Conservation (phyloP, 1,284 basidiomycete genomes). For the Cystobasidium slooffiae region DNA sequence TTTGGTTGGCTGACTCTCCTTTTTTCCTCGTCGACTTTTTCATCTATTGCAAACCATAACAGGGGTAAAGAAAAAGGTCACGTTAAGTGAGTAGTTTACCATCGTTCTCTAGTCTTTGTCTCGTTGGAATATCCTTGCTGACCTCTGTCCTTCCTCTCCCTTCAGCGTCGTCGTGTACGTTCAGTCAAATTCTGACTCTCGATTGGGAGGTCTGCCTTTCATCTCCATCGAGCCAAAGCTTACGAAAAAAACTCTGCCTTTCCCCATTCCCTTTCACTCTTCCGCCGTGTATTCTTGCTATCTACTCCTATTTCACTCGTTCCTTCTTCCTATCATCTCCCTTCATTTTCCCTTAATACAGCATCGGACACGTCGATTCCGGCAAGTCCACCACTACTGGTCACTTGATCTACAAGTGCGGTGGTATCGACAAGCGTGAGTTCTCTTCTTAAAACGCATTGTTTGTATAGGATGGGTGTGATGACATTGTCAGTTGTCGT, state of each 20-base stretch:
- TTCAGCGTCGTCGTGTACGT: conserved; percentile 44
- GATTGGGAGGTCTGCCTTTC: not conserved
- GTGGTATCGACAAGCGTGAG: conserved; percentile 99
- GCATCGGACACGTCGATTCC: conserved; percentile 45
- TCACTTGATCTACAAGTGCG: conserved; percentile 99
- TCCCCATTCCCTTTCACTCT: not conserved
- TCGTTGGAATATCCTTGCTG: not conserved
- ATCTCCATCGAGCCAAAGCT: conserved; percentile 10
- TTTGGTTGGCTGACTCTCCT: conserved; percentile 26
- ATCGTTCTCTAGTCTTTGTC: not conserved
- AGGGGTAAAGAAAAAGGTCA: conserved; percentile 41
- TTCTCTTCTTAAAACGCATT: conserved; percentile 17
- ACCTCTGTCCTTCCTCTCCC: not conserved
- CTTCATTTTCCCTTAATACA: not conserved
- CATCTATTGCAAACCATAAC: not conserved
- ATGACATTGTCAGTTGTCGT: too few relatives aligned
- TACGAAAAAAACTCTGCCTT: not conserved
- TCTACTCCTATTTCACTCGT: conserved; percentile 1
- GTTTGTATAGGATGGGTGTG: not conserved
- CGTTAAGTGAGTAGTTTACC: conserved; percentile 27
- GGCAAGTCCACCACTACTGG: conserved; percentile 98
- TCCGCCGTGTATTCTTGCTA: not conserved
- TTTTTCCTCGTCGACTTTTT: not conserved
- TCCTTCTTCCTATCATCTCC: not conserved
- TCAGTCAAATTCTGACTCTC: conserved; percentile 21